These are phyloP conservation scores for Trametes cingulata DNA, from an alignment of 768 basidiomycete species.

Conservation along the genomic window DNA sequence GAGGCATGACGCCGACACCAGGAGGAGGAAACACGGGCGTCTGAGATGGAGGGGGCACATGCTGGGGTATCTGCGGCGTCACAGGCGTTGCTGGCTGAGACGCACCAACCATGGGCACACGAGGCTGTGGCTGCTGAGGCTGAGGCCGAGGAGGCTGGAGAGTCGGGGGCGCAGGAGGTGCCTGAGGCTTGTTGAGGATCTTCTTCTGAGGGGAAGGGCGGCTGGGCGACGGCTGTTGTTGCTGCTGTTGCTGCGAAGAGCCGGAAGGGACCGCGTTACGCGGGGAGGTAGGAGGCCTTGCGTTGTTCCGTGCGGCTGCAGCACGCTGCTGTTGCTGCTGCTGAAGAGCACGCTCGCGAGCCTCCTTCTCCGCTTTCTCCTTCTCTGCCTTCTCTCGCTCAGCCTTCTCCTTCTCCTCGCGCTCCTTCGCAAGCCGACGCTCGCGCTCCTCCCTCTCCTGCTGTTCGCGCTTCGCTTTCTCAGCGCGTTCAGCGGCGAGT, in stretches of 20 bases:
- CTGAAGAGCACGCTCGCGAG: constrained; percentile 31
- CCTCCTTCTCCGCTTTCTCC: constrained; percentile 35
- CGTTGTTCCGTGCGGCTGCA: constrained; percentile 41
- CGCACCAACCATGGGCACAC: constrained; percentile 31
- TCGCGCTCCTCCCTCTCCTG: constrained; percentile 68
- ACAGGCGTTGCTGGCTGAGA: constrained; percentile 54
- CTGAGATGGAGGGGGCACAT: constrained; percentile 43
- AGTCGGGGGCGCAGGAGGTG: constrained; percentile 25
- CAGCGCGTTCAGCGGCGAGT: constrained; percentile 48
- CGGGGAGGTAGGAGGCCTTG: constrained; percentile 54
- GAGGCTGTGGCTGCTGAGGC: constrained; percentile 38
- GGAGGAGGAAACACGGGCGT: constrained; percentile 51
- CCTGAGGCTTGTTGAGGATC: constrained; percentile 51
- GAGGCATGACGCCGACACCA: constrained; percentile 44
- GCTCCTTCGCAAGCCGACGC: constrained; percentile 64
- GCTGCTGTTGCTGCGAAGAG: constrained; percentile 37
- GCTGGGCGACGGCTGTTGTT: constrained; percentile 37
- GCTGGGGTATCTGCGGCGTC: constrained; percentile 47
- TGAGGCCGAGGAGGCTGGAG: constrained; percentile 38
- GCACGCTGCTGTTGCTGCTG: constrained; percentile 48
- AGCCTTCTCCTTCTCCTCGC: constrained; percentile 37
- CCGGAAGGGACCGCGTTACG: constrained; percentile 51
- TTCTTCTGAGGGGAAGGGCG: constrained; percentile 59
- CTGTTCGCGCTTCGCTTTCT: constrained; percentile 42
- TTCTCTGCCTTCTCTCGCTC: constrained; percentile 33